Base-by-base conservation (phyloP, 2,329 filamentous ascomycete genomes). In the Exophiala aquamarina region DNA sequence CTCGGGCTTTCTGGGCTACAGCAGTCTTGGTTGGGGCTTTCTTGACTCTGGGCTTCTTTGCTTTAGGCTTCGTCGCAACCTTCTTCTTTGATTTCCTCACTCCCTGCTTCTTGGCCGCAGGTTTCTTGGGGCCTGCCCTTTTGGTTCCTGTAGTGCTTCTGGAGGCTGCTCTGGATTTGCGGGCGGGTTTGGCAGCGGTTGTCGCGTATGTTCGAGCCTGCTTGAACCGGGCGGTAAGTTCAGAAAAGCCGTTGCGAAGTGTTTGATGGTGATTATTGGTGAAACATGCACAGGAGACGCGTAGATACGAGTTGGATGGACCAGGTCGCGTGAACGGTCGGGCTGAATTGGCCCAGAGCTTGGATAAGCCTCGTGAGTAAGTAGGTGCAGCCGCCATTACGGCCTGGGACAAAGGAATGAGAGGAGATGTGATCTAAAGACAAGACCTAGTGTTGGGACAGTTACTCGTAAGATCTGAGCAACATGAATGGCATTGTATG, bases 161-260 rank as follows among this genome's bases (percentile, higher is more conserved):
- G 15, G 60, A 61, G 46, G 64, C 58, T 31, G 59, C 57, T 52
- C 67, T 66, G 11, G 63, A 58, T 29, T 54, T 54, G 29, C 59
- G 58, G 26, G 60, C 61, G 19, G 62, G 54, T 41, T 55, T 55
- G 35, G 29, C 36, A 13, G 59, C 48, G 10, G 58, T 49, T 31
- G 64, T 64, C n/a, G 65, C 64, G 56, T 66, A 67, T 32, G 40
- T 49, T 46, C 55, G 52, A 26, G 40, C 45, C 32, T 41, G 32
- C 15, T 44, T 20, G 13, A 26, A 57, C 57, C 45, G 58, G 51
- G 46, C 57, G 59, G 18, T 61, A 54, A 21, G 51, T 49, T 18
- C 56, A 10, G 33, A 7, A 20, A n/a, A 33, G 15, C 41, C 29
- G 18, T 15, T 19, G 4, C 17, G 37, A 35, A 20, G 17, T 37